Conservation (phyloP, 1,139 yeast species). For the Hyphopichia buzzinii region DNA sequence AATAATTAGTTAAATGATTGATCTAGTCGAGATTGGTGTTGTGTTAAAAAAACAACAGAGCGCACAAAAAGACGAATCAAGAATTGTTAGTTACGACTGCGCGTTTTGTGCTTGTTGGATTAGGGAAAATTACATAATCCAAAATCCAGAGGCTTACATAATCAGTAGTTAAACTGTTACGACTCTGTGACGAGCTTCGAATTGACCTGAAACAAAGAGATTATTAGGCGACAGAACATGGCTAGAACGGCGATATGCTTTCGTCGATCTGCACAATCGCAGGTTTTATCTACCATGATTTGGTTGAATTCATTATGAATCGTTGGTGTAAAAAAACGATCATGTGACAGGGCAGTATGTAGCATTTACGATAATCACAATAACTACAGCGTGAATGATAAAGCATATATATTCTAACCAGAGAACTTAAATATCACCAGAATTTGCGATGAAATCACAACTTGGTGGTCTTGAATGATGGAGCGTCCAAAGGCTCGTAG, state of each 20-base stretch:
- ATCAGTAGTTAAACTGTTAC: neutral
- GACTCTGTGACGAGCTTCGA: neutral
- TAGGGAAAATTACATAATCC: neutral
- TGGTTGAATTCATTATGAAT: too few relatives aligned
- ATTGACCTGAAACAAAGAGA: neutral
- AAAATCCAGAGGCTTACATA: neutral
- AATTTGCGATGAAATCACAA: too few relatives aligned
- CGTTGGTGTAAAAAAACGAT: too few relatives aligned
- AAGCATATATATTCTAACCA: too few relatives aligned
- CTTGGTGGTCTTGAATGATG: conserved; percentile 30
- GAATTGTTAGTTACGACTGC: neutral
- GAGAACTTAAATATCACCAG: too few relatives aligned
- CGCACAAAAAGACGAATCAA: neutral
- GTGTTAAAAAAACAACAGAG: neutral
- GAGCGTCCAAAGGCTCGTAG: conserved; percentile 38
- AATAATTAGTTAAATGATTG: neutral
- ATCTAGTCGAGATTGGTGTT: neutral
- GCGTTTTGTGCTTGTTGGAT: neutral
- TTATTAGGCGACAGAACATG: too few relatives aligned
- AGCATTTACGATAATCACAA: too few relatives aligned
- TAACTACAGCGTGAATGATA: too few relatives aligned
- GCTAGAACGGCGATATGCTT: too few relatives aligned
- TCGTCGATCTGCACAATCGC: too few relatives aligned
- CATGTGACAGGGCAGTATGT: too few relatives aligned
- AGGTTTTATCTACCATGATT: too few relatives aligned